phyloP scores from a whole-genome alignment of 23 red algal species.

The Gracilaria gracilis region DNA sequence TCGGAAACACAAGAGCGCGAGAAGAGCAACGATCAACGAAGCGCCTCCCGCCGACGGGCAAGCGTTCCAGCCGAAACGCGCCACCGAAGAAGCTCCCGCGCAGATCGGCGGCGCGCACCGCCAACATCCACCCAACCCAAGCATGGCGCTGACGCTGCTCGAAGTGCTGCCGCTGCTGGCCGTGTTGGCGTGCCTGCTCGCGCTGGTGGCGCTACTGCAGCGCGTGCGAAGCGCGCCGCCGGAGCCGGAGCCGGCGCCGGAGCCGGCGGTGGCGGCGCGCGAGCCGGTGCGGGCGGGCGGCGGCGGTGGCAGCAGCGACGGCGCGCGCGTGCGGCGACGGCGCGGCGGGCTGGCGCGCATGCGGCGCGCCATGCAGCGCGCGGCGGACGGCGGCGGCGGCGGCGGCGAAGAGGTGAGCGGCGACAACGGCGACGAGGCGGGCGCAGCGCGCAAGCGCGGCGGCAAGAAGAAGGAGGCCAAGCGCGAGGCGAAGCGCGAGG shows the following conservation, averaged over 20 bases:
- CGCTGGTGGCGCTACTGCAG: not conserved
- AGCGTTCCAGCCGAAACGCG: not conserved
- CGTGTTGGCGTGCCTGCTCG: not conserved
- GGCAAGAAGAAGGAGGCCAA: constrained; percentile 83
- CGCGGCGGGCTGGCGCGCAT: constrained; percentile 64
- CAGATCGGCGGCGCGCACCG: not conserved
- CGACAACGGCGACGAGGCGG: not conserved
- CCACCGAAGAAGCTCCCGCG: not conserved
- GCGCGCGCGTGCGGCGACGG: constrained; percentile 47
- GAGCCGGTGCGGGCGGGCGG: not conserved
- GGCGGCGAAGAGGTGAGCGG: not conserved
- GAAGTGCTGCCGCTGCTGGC: not conserved
- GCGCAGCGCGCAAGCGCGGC: constrained; percentile 3
- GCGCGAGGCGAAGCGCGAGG: constrained; percentile 65
- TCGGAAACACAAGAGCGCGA: no score
- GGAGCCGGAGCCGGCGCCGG: no score
- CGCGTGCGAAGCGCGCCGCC: not conserved
- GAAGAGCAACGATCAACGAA: no score
- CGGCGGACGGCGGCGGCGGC: not conserved
- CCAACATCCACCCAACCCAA: not conserved
- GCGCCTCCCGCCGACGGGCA: no score
- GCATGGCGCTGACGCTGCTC: not conserved
- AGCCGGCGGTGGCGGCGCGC: not conserved
- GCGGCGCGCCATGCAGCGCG: constrained; percentile 41
- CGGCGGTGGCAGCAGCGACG: not conserved